Base-by-base conservation (phyloP, 768 basidiomycete genomes). In the Trametes cinnabarina region DNA sequence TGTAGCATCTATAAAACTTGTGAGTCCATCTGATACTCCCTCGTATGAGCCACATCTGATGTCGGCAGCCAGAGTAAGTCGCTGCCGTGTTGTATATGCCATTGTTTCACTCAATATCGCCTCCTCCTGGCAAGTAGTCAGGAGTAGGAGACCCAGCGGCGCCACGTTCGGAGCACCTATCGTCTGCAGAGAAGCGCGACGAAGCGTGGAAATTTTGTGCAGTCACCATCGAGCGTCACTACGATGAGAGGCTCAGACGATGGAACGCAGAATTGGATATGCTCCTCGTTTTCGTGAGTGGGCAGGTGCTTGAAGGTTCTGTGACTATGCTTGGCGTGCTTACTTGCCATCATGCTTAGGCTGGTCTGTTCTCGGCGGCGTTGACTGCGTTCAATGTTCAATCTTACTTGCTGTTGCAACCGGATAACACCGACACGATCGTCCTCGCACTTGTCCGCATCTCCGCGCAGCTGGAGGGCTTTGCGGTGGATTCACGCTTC, bases 311-410 rank as follows among this genome's bases (percentile, higher is more conserved):
- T n/a, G n/a, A n/a, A n/a, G n/a, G n/a, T n/a, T n/a, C n/a, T n/a
- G n/a, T n/a, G n/a, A n/a, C n/a, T n/a, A n/a, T n/a, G n/a, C n/a
- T n/a, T n/a, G n/a, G n/a, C n/a, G n/a, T n/a, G n/a, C n/a, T n/a
- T n/a, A n/a, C n/a, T n/a, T n/a, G n/a, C n/a, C n/a, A n/a, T n/a
- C 15, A 8, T 23, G 30, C 19, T 20, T n/a, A 64, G 59, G 59
- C 63, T 12, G 63, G 59, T 30, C 32, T 64, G 22, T 64, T 64
- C 53, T 64, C 63, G 6, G 56, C 59, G 4, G 59, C 49, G 0
- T 28, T 61, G 4, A 64, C 63, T 4, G 58, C 63, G 12, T 64
- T 64, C 56, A 59, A 42, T 25, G 59, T 61, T n/a, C 49, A 57
- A 32, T 58, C 57, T 5, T 61, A 58, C 32, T 47, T 47, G 6